Evolutionary conservation across 176 grass and related monocot genomes (phyloP), one percentile per base, ranked within the genome.

Genomic region (Olyra latifolia): DNA sequence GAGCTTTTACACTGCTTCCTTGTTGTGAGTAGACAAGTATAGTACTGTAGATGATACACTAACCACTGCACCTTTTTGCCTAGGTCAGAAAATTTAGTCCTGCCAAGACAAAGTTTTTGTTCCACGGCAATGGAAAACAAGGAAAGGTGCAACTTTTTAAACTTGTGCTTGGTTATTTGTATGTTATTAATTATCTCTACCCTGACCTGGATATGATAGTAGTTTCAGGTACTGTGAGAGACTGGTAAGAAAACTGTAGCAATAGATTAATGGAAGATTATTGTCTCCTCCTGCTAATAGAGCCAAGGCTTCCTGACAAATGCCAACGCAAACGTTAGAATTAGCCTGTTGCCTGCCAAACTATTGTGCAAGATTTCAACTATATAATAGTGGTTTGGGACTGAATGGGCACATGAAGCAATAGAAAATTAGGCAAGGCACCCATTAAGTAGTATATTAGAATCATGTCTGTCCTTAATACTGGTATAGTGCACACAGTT

Each of bases 131-230:
- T 71, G 66, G 66, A 79, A 82, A 88, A 90, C 88, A 84, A 72
- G 80, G 75, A 74, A 90, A 88, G 75, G 45, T 66, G 16, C 27
- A 49, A 61, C 78, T 81, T 93, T 88, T 84, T 68, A 50, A 89
- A 85, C 62, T 54, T 55, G 44, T 39, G 75, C 58, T 77, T 83
- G 44, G 85, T 81, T 91, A 86, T 62, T 78, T 79, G 55, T 63
- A 66, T 85, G 58, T 64, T 57, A 63, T 73, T 55, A 24, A 28
- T 79, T 56, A 69, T 66, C 12, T 20, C 38, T 23, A 45, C 32
- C 61, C 24, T 43, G 47, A 58, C 66, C 23, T 7, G 24, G 60
- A 59, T 57, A 80, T 5, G 39, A 74, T 50, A 66, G 6, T 44
- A 54, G 47, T 80, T 89, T 48, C 71, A 82, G 66, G 72, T 82